Percentiles rank a stretch among this genome's conserved stretches.
Evolutionary conservation across 176 grass and related monocot species (phyloP).

Genomic region (Carex kokanica): DNA sequence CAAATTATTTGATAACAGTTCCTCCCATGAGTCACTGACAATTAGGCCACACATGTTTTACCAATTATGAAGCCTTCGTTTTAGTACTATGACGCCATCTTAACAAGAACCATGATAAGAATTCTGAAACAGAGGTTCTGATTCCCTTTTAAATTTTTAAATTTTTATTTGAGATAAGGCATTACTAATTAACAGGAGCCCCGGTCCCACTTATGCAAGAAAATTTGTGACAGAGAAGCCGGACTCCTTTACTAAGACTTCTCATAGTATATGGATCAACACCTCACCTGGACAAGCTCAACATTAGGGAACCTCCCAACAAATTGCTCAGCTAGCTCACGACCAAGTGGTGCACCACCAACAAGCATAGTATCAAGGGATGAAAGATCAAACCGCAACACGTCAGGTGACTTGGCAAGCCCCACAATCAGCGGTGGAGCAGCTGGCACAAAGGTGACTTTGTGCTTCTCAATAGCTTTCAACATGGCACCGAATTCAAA

Average conservation of each 20-base stretch:
- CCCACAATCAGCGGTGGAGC: slow-evolving; percentile 68
- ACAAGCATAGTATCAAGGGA: slow-evolving; percentile 50
- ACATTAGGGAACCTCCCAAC: slow-evolving; percentile 57
- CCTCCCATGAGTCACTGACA: background rate
- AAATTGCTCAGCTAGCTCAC: slow-evolving; percentile 62
- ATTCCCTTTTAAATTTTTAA: background rate
- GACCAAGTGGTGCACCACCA: slow-evolving; percentile 67
- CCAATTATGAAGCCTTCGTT: background rate
- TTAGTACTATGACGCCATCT: background rate
- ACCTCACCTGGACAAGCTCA: slow-evolving; percentile 51
- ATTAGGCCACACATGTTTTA: background rate
- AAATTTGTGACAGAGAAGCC: background rate
- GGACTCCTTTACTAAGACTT: background rate
- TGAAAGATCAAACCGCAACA: slow-evolving; percentile 49
- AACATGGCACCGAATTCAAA: slow-evolving; percentile 56
- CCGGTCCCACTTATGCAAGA: background rate
- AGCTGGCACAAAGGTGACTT: slow-evolving; percentile 48
- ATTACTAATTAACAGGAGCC: background rate
- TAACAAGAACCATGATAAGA: background rate
- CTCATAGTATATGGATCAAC: background rate
- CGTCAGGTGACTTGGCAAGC: slow-evolving; percentile 63
- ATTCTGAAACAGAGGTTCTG: slow-evolving; percentile 9
- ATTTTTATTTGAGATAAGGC: no score
- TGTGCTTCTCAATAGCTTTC: slow-evolving; percentile 52
- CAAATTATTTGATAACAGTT: background rate